Evolutionary conservation across 208 protist species (phyloP).

Genomic region (Leishmania braziliensis): DNA sequence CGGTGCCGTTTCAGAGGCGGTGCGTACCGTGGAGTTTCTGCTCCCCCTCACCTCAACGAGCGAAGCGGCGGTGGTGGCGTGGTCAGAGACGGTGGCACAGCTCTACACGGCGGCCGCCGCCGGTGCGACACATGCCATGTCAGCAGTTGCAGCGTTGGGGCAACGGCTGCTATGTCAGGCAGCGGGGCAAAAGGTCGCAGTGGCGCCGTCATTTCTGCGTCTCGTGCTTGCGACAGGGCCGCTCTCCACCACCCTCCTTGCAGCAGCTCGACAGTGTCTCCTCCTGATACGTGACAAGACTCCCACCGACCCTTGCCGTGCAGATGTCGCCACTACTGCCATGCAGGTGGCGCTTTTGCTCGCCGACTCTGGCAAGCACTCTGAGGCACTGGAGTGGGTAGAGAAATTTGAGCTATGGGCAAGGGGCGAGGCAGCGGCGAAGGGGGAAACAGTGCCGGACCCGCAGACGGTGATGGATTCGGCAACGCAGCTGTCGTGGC

Average conservation of each 20-base stretch:
- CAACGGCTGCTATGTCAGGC: conserved; percentile 2
- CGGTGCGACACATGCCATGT: neutral
- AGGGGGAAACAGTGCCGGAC: neutral
- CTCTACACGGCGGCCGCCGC: neutral
- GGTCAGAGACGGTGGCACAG: conserved; percentile 11
- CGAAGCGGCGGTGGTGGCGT: conserved; percentile 5
- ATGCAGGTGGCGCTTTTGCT: conserved; percentile 14
- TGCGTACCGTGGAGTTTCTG: conserved; percentile 13
- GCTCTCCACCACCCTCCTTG: neutral
- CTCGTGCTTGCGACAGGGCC: neutral
- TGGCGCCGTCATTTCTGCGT: conserved; percentile 2
- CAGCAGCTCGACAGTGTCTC: conserved; percentile 6
- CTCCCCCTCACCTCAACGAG: conserved; percentile 20
- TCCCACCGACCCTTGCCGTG: neutral
- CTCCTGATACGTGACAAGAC: neutral
- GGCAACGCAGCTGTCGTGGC: conserved; percentile 14
- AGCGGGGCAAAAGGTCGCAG: neutral
- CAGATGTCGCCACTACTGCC: conserved; percentile 4
- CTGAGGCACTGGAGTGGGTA: conserved; percentile 20
- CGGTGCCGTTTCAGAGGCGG: neutral
- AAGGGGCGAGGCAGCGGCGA: neutral
- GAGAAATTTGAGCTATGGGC: conserved; percentile 11
- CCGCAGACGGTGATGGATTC: conserved; percentile 1
- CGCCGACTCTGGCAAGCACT: conserved; percentile 9
- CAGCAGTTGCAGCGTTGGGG: conserved; percentile 1